Evolutionary conservation across 208 protist species (phyloP), one percentile per base, ranked within the genome.

Genomic region (Trypanosoma melophagium): DNA sequence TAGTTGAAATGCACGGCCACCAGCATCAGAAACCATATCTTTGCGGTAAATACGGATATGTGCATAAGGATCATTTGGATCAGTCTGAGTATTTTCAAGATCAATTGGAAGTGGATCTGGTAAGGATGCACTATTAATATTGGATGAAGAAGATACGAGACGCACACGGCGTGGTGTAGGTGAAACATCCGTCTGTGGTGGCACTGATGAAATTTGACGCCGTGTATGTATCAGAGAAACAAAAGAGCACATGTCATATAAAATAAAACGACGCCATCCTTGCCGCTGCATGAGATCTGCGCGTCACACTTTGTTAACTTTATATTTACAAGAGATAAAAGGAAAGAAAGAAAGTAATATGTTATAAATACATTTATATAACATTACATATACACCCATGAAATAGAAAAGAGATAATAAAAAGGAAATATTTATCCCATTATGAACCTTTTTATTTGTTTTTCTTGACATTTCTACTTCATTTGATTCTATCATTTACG

Each of bases 11-110:
- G 60, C 59, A 22, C n/a, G 62, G 16, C 28, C 69, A 31, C 38
- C 59, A 14, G 54, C 41, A 35, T 72, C 71, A 7, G 81, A 77
- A 0, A 68, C 59, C 68, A 90, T 89, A n/a, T 95, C 90, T 19
- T 78, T 78, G 13, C 90, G 77, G 51, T 86, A 92, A 42, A 93
- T 82, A 38, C 63, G 77, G 2, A 87, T 17, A 52, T 82, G 41
- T 1, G 40, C 17, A 51, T 84, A 74, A n/a, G 80, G 71, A 66
- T 90, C 76, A 41, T 50, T 60, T 17, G 67, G 58, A 44, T 74
- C 68, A 25, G 14, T 5, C n/a, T 66, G 12, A 17, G 13, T 13
- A n/a, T 56, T 21, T 14, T 25, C 4, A n/a, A 58, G 28, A 69
- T 68, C 69, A 19, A 74, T 45, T 28, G 66, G 57, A 12, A 61